phyloP scores from a whole-genome alignment of 108 stramenopile genomes.

The Fragilariopsis cylindrus region DNA sequence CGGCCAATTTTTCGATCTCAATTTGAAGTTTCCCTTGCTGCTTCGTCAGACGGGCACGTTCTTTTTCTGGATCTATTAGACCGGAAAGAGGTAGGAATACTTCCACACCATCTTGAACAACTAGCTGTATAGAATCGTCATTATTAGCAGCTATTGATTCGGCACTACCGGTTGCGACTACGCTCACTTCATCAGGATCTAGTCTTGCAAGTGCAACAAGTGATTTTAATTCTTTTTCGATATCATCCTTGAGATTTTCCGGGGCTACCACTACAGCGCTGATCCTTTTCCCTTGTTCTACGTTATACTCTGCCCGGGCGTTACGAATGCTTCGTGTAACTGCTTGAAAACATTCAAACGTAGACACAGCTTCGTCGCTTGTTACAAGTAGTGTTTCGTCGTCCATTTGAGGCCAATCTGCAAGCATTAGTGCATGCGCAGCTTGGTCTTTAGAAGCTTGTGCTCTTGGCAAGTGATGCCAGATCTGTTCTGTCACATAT shows the following conservation, averaged over 20 bases:
- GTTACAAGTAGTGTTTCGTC: slow-evolving; percentile 61
- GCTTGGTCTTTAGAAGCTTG: slow-evolving; percentile 44
- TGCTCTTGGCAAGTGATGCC: slow-evolving; percentile 92
- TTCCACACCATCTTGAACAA: slow-evolving; percentile 86
- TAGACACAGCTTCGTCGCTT: slow-evolving; percentile 55
- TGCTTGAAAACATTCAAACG: slow-evolving; percentile 86
- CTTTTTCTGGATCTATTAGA: slow-evolving; percentile 87
- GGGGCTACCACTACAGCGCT: slow-evolving; percentile 70
- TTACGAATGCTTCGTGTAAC: slow-evolving; percentile 90
- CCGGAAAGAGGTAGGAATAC: slow-evolving; percentile 84
- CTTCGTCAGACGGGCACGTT: slow-evolving; percentile 70
- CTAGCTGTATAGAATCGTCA: slow-evolving; percentile 74
- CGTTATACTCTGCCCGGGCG: slow-evolving; percentile 90
- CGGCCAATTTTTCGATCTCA: slow-evolving; percentile 77
- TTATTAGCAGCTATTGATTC: slow-evolving; percentile 58
- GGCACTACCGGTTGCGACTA: slow-evolving; percentile 66
- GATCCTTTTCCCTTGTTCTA: slow-evolving; percentile 87
- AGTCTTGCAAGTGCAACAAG: slow-evolving; percentile 78
- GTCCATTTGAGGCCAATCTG: slow-evolving; percentile 90
- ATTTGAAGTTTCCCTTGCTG: slow-evolving; percentile 78
- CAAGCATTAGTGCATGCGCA: slow-evolving; percentile 80
- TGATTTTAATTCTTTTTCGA: slow-evolving; percentile 75
- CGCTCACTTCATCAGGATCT: slow-evolving; percentile 67
- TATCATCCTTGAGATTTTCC: slow-evolving; percentile 47
- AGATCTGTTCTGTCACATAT: slow-evolving; percentile 95